Evolutionary conservation across 2,329 filamentous ascomycete genomes (phyloP).

Genomic region (Xylaria sp.): DNA sequence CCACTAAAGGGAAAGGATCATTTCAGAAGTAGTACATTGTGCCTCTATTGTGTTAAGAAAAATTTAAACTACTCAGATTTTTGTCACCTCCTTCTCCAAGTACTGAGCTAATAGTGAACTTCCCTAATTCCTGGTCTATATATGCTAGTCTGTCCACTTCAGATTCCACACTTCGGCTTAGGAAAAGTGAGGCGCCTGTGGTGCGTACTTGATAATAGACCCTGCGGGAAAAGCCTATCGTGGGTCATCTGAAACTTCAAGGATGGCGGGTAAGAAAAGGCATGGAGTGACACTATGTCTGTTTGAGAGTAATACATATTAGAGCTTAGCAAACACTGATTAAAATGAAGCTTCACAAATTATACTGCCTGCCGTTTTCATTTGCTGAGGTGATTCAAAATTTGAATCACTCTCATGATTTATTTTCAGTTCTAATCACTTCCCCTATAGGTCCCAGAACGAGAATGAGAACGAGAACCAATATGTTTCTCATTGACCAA

Average conservation of each 20-base stretch:
- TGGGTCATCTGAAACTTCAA: not conserved
- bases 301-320: not conserved
- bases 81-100: not conserved
- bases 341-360: not conserved
- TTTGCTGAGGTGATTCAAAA: constrained; percentile 6
- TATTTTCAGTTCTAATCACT: not conserved
- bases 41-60: not conserved
- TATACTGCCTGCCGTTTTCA: not conserved
- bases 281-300: constrained; percentile 13
- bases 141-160: not conserved
- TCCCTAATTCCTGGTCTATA: not conserved
- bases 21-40: constrained; percentile 9
- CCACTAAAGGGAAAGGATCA: not conserved
- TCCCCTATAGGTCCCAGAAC: not conserved
- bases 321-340: not conserved
- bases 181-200: not conserved
- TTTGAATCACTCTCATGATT: not conserved
- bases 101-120: not conserved
- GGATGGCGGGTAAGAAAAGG: not conserved
- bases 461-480: not conserved
- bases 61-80: not conserved
- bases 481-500: not conserved
- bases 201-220: not conserved
- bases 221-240: not conserved
- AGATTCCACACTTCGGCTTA: not conserved